phyloP scores from a whole-genome alignment of 2,329 filamentous ascomycete genomes.

The Penicillium sp. region DNA sequence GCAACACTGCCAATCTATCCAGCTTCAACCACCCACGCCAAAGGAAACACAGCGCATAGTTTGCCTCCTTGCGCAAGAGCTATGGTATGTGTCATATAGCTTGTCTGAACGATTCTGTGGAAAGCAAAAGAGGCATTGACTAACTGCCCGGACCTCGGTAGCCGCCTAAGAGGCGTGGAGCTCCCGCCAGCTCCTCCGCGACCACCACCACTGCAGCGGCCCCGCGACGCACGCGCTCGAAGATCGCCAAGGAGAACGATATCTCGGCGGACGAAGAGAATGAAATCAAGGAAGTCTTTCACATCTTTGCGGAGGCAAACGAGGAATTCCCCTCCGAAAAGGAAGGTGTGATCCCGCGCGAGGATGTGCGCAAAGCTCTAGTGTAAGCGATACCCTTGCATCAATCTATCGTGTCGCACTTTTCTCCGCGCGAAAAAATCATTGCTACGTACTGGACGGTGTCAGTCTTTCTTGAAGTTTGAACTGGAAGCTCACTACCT shows the following conservation, averaged over 20 bases:
- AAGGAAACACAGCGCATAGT: too few species aligned
- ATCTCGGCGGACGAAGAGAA: slow-evolving; percentile 76
- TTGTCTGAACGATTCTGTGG: background rate
- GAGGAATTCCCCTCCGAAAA: slow-evolving; percentile 66
- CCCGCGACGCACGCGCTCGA: slow-evolving; percentile 56
- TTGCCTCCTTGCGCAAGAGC: background rate
- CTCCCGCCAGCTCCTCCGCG: slow-evolving; percentile 21
- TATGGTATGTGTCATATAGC: slow-evolving; percentile 15
- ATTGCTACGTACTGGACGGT: too few species aligned
- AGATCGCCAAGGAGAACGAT: slow-evolving; percentile 87
- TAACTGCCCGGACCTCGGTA: slow-evolving; percentile 7
- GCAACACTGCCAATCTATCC: background rate
- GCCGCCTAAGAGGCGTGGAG: slow-evolving; percentile 36
- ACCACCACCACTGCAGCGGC: slow-evolving; percentile 14
- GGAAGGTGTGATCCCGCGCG: slow-evolving; percentile 60
- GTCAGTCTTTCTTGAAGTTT: background rate
- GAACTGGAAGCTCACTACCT: background rate
- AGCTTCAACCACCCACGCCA: background rate
- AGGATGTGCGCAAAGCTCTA: slow-evolving; percentile 65
- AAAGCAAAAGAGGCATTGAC: background rate
- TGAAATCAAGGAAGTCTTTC: slow-evolving; percentile 87
- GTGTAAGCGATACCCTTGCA: slow-evolving; percentile 49
- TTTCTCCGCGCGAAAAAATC: background rate
- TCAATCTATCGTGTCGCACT: background rate
- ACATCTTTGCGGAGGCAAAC: slow-evolving; percentile 58